Conservation (phyloP, 805 yeast species). For the Saturnispora serradocipensis region DNA sequence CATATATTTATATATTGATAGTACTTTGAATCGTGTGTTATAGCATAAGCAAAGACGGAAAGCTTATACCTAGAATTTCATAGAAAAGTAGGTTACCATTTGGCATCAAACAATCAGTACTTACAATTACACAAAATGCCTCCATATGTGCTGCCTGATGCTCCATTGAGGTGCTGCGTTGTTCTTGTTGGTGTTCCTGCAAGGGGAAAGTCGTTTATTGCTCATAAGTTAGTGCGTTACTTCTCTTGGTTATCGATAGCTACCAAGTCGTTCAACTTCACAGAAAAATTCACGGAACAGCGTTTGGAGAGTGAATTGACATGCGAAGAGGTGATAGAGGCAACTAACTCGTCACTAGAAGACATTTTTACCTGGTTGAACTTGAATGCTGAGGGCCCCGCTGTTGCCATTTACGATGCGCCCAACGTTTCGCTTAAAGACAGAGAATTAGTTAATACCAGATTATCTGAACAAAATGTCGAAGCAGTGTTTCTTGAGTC, state of each 20-base stretch:
- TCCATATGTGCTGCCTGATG: slow-evolving; percentile 48
- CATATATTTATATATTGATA: too few relatives aligned
- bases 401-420: slow-evolving; percentile 90
- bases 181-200: slow-evolving; percentile 86
- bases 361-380: slow-evolving; percentile 73
- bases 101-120: too few relatives aligned
- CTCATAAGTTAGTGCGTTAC: slow-evolving; percentile 89
- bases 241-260: slow-evolving; percentile 85
- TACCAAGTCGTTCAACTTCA: slow-evolving; percentile 84
- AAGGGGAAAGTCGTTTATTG: slow-evolving; percentile 88
- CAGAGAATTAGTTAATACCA: slow-evolving; percentile 49
- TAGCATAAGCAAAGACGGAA: too few relatives aligned
- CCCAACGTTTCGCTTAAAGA: slow-evolving; percentile 76
- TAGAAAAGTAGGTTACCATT: too few relatives aligned
- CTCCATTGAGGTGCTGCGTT: slow-evolving; percentile 72
- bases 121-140: slow-evolving; percentile 32
- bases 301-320: slow-evolving; percentile 56
- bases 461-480: slow-evolving; percentile 52
- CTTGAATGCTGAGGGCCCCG: slow-evolving; percentile 52
- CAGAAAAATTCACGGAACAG: slow-evolving; percentile 64
- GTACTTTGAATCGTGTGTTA: too few relatives aligned
- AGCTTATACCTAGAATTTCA: too few relatives aligned
- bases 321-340: slow-evolving; percentile 53
- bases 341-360: slow-evolving; percentile 35
- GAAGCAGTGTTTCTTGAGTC: slow-evolving; percentile 92